phyloP scores from a whole-genome alignment of 1,284 basidiomycete genomes.

The Sanghuangporus sanghuang region DNA sequence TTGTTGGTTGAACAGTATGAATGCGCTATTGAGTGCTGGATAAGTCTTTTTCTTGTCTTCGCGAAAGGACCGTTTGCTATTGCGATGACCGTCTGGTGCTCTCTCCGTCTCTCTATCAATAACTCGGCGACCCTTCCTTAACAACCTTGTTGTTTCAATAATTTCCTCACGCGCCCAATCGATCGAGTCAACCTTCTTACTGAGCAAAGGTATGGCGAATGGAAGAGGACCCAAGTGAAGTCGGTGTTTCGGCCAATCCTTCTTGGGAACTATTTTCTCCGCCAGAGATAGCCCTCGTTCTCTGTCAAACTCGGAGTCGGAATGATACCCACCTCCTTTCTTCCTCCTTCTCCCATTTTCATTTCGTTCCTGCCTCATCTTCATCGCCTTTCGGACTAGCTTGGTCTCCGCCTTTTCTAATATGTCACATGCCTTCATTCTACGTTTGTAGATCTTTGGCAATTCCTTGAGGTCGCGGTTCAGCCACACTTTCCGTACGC shows the following conservation, averaged over 20 bases:
- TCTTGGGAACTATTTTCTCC: constrained; percentile 57
- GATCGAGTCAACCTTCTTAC: constrained; percentile 88
- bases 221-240: constrained; percentile 53
- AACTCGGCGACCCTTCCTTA: constrained; percentile 44
- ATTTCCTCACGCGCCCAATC: constrained; percentile 84
- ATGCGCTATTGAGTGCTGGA: constrained; percentile 78
- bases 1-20: constrained; percentile 92
- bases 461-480: constrained; percentile 83
- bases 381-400: constrained; percentile 71
- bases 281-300: constrained; percentile 29
- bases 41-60: constrained; percentile 39
- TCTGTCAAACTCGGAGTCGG: background rate
- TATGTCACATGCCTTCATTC: constrained; percentile 67
- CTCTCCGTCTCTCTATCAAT: constrained; percentile 24
- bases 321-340: constrained; percentile 27
- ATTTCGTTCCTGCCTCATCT: constrained; percentile 47
- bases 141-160: constrained; percentile 40
- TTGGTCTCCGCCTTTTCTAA: constrained; percentile 84
- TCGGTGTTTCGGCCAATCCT: constrained; percentile 77
- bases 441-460: constrained; percentile 78
- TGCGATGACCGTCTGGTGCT: constrained; percentile 9
- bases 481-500: constrained; percentile 87
- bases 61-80: constrained; percentile 14
- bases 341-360: constrained; percentile 28
- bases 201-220: constrained; percentile 59